A percentile compares a stretch with the other conserved stretches of the same genome.
phyloP scores from a whole-genome alignment of 768 basidiomycete genomes.

The Mycena vulgaris region DNA sequence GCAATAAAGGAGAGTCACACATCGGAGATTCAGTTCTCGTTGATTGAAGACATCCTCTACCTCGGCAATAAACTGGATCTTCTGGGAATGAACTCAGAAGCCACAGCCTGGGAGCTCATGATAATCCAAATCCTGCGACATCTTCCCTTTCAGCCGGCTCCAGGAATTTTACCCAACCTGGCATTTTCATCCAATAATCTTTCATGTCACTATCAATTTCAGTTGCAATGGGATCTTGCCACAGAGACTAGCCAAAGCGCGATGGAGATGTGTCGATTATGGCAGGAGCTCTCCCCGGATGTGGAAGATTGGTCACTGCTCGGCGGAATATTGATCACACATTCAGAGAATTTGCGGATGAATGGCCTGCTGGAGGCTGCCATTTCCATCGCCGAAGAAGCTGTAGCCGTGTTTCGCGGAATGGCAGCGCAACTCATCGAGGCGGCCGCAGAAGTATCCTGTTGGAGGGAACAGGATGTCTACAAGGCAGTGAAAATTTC shows the following conservation, averaged over 20 bases:
- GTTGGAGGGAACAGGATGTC: no score
- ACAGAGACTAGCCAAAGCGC: not conserved
- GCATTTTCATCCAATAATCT: not conserved
- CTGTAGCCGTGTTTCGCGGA: not conserved
- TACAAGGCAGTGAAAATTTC: no score
- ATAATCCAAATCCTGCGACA: not conserved
- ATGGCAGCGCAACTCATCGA: not conserved
- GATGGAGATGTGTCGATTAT: not conserved
- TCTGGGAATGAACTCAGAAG: not conserved
- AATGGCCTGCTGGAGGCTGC: not conserved
- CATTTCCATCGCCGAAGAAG: slow-evolving; percentile 8
- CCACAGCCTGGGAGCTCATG: not conserved
- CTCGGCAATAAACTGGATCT: not conserved
- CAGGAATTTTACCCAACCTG: not conserved
- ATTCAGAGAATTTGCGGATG: not conserved
- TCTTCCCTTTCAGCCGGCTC: not conserved
- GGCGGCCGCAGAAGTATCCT: no score
- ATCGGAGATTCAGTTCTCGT: not conserved
- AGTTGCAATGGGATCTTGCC: slow-evolving; percentile 3
- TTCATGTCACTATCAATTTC: not conserved
- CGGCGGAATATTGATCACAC: not conserved
- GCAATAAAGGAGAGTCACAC: not conserved
- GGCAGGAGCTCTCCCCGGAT: not conserved
- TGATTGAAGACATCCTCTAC: not conserved
- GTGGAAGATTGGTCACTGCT: not conserved